Evolutionary conservation across 1,284 basidiomycete genomes (phyloP).

Genomic region (Papiliotrema fonsecae): DNA sequence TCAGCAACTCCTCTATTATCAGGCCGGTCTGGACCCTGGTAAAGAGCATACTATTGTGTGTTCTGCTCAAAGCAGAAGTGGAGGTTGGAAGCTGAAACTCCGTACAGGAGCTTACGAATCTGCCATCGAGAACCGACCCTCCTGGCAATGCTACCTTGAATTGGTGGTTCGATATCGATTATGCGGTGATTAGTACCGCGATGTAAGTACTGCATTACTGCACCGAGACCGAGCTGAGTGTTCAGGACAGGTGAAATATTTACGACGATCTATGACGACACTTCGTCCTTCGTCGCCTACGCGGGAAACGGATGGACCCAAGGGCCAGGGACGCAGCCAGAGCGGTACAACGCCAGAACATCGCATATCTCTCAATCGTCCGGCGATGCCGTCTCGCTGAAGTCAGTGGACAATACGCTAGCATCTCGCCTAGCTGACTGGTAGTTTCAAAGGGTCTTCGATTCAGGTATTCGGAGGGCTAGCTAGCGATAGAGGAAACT

Average conservation of each 20-base stretch:
- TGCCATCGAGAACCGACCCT: slow-evolving; percentile 7
- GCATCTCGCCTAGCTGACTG: background rate
- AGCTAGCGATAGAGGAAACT: slow-evolving; percentile 8
- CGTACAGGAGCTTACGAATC: slow-evolving; percentile 9
- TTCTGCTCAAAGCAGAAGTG: background rate
- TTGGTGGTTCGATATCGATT: slow-evolving; percentile 21
- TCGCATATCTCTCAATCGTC: background rate
- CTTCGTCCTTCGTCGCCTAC: background rate
- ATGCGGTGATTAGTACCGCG: slow-evolving; percentile 13
- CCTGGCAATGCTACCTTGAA: slow-evolving; percentile 6
- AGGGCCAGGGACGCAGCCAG: background rate
- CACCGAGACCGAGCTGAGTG: too few relatives aligned
- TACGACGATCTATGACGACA: slow-evolving; percentile 6
- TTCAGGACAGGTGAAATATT: slow-evolving; percentile 2
- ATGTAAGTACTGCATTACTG: too few relatives aligned
- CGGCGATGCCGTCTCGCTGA: slow-evolving; percentile 1
- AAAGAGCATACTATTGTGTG: background rate
- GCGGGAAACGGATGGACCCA: background rate
- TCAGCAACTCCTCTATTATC: too few relatives aligned
- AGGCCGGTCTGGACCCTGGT: too few relatives aligned
- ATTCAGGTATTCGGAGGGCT: slow-evolving; percentile 6
- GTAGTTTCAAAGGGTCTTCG: slow-evolving; percentile 10
- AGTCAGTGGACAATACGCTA: background rate
- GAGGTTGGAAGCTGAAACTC: background rate
- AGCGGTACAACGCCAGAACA: slow-evolving; percentile 8